phyloP scores from a whole-genome alignment of 2,329 filamentous ascomycete species.

The Penicillium fuscoglaucum region DNA sequence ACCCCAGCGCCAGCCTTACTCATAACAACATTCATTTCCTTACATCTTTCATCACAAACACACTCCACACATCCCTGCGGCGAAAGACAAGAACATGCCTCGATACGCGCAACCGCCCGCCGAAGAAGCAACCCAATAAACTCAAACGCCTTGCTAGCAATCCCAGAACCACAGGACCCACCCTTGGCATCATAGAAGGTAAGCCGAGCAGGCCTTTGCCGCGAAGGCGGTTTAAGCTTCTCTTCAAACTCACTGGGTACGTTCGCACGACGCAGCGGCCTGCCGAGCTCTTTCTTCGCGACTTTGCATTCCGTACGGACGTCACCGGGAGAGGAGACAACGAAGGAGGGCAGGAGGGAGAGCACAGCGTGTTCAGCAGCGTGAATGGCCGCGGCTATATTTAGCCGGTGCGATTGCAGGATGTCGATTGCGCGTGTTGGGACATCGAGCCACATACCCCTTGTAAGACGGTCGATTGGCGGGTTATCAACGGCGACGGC shows the following conservation, averaged over 20 bases:
- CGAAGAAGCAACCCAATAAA: constrained; percentile 77
- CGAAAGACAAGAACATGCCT: constrained; percentile 68
- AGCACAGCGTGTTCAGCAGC: constrained; percentile 91
- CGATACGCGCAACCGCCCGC: constrained; percentile 74
- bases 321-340: constrained; percentile 85
- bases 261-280: constrained; percentile 42
- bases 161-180: constrained; percentile 77
- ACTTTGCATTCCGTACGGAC: constrained; percentile 94
- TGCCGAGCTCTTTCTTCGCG: constrained; percentile 81
- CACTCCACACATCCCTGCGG: constrained; percentile 83
- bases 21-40: constrained; percentile 86
- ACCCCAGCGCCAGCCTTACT: constrained; percentile 85
- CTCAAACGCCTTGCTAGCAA: constrained; percentile 90
- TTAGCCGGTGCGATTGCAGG: constrained; percentile 68
- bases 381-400: constrained; percentile 87
- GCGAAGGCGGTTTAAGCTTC: constrained; percentile 39
- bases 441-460: constrained; percentile 95
- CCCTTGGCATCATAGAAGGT: constrained; percentile 97
- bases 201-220: constrained; percentile 82
- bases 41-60: constrained; percentile 80
- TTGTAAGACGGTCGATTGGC: constrained; percentile 78
- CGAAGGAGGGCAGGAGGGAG: constrained; percentile 83
- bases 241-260: constrained; percentile 20
- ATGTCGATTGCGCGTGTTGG: constrained; percentile 77
- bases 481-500: constrained; percentile 92